Conservation (phyloP, 345 rosid species). For the Hibiscus trionum region DNA sequence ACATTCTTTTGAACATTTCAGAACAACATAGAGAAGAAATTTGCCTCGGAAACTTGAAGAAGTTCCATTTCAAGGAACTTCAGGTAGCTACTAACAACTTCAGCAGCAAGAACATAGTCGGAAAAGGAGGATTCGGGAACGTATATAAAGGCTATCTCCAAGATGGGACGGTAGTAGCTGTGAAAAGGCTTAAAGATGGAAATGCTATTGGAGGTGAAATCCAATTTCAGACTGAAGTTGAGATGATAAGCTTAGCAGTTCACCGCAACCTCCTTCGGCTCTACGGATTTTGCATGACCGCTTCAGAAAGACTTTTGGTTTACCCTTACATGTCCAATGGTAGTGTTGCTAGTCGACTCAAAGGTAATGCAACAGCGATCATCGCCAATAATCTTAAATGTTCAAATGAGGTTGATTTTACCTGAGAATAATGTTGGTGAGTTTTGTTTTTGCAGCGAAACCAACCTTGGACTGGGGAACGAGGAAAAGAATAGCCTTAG, state of each 20-base stretch:
- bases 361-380: slow-evolving; percentile 33
- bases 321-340: slow-evolving; percentile 99
- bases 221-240: slow-evolving; percentile 91
- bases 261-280: slow-evolving; percentile 82
- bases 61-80: slow-evolving; percentile 84
- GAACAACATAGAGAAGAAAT: slow-evolving; percentile 62
- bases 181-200: slow-evolving; percentile 72
- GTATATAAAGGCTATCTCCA: slow-evolving; percentile 82
- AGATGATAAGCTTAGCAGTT: slow-evolving; percentile 93
- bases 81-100: slow-evolving; percentile 76
- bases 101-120: slow-evolving; percentile 80
- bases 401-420: neutral
- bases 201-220: slow-evolving; percentile 61
- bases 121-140: slow-evolving; percentile 91
- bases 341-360: slow-evolving; percentile 86
- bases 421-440: slow-evolving; percentile 1
- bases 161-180: slow-evolving; percentile 71
- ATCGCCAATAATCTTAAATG: neutral
- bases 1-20: slow-evolving; percentile 21
- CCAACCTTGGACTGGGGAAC: slow-evolving; percentile 85
- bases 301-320: slow-evolving; percentile 66
- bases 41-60: slow-evolving; percentile 74
- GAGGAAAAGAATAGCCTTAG: slow-evolving; percentile 81
- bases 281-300: slow-evolving; percentile 70
- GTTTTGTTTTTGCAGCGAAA: slow-evolving; percentile 39